Conservation (phyloP, 73 alveolate species). For the Diophrys sp. region DNA sequence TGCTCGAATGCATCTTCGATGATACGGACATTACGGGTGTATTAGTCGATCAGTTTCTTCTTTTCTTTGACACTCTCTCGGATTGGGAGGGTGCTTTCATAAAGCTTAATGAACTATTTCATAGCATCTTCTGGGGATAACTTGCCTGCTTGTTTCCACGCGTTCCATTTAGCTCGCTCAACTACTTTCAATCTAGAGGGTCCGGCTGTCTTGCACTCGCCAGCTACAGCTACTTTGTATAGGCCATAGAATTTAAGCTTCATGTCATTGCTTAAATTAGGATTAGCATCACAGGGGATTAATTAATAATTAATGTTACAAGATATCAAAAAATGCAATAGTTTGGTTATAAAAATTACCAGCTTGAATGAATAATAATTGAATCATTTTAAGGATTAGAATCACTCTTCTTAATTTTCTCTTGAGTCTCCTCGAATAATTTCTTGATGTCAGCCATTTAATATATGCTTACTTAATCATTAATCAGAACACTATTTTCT, state of each 20-base stretch:
- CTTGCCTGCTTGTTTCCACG: constrained; percentile 75
- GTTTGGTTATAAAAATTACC: no score
- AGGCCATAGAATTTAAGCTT: constrained; percentile 64
- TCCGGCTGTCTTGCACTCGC: constrained; percentile 76
- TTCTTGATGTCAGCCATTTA: constrained; percentile 13
- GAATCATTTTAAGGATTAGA: no score
- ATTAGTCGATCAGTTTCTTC: constrained; percentile 64
- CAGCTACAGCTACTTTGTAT: constrained; percentile 67
- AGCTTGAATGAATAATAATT: no score
- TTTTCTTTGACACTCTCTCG: no score
- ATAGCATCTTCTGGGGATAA: constrained; percentile 69
- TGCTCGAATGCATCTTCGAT: constrained; percentile 71
- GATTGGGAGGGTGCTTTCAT: no score
- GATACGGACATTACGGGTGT: constrained; percentile 55
- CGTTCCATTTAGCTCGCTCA: constrained; percentile 84
- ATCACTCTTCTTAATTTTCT: constrained; percentile 25
- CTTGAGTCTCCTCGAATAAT: constrained; percentile 19
- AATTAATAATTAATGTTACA: no score
- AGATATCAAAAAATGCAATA: no score
- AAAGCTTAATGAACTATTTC: constrained; percentile 50
- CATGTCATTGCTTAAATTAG: constrained; percentile 32
- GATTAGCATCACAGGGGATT: neutral
- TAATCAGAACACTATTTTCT: no score
- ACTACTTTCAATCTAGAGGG: constrained; percentile 77
- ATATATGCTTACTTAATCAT: no score